A percentile compares a stretch with the other conserved stretches of the same genome.
phyloP scores from a whole-genome alignment of 2,329 filamentous ascomycete species.

The Fusarium protoensiforme region DNA sequence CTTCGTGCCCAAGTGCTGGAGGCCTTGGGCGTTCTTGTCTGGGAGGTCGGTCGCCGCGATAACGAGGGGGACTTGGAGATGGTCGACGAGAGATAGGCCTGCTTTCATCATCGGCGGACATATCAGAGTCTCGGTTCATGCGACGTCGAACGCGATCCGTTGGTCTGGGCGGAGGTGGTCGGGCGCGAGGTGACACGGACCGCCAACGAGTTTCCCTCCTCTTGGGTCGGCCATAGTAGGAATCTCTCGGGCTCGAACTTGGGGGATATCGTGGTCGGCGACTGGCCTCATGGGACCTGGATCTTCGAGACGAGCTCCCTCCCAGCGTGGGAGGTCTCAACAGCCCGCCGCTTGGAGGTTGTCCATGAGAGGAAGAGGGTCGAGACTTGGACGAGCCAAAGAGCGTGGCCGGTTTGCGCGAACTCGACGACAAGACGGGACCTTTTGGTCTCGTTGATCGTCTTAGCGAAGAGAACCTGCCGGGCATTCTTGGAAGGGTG shows the following conservation, averaged over 20 bases:
- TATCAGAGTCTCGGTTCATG: conserved; percentile 34
- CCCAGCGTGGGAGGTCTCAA: conserved; percentile 13
- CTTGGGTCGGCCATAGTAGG: conserved; percentile 23
- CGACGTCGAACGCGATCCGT: conserved; percentile 19
- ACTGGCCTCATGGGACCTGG: conserved; percentile 36
- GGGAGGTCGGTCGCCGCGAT: conserved; percentile 5
- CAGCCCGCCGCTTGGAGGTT: background rate
- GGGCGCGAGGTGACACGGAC: conserved; percentile 32
- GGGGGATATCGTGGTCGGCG: conserved; percentile 20
- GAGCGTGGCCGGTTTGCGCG: conserved; percentile 8
- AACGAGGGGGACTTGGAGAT: conserved; percentile 17
- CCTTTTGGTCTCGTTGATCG: conserved; percentile 33
- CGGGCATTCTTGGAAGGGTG: conserved; percentile 26
- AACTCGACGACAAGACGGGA: conserved; percentile 7
- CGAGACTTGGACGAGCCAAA: conserved; percentile 13
- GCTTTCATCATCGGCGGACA: conserved; percentile 38
- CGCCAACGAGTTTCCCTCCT: conserved; percentile 17
- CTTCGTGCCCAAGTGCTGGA: background rate
- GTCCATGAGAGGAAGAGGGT: conserved; percentile 25
- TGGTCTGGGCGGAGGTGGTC: conserved; percentile 7
- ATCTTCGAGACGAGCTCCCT: conserved; percentile 13
- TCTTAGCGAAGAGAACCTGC: conserved; percentile 22
- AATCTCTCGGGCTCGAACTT: conserved; percentile 15
- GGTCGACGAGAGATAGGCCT: conserved; percentile 24
- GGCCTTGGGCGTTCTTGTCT: conserved; percentile 2